Evolutionary conservation across 2,329 filamentous ascomycete species (phyloP).

Genomic region (Talaromyces amestolkiae): DNA sequence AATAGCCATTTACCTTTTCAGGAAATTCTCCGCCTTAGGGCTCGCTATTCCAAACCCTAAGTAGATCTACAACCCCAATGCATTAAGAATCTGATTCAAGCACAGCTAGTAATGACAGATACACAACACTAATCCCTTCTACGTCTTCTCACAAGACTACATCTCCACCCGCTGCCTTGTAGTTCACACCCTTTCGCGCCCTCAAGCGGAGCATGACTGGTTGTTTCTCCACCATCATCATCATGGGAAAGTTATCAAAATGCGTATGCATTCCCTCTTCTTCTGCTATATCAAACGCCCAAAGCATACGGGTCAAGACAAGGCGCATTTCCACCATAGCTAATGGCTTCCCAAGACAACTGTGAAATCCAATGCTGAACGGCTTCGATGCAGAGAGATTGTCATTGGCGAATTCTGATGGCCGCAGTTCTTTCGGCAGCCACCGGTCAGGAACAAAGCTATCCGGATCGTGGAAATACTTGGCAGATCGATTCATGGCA

Average conservation of each 20-base stretch:
- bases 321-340: slow-evolving; percentile 7
- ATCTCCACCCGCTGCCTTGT: neutral
- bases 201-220: neutral
- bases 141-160: neutral
- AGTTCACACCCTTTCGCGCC: neutral
- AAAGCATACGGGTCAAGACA: slow-evolving; percentile 3
- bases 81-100: too few relatives aligned
- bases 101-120: neutral
- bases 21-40: neutral
- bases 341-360: neutral
- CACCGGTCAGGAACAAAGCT: slow-evolving; percentile 6
- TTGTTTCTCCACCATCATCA: slow-evolving; percentile 6
- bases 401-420: neutral
- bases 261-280: neutral
- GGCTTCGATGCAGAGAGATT: neutral
- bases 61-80: neutral
- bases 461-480: neutral
- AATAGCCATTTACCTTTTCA: neutral
- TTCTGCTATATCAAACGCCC: slow-evolving; percentile 1
- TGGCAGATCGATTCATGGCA: neutral
- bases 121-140: neutral
- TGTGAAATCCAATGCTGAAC: slow-evolving; percentile 1
- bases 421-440: neutral
- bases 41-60: neutral
- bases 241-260: slow-evolving; percentile 1